Evolutionary conservation across 192 early-diverging fungal species (phyloP), one percentile per base, ranked within the genome.

Genomic region (Oehlia diaphana): DNA sequence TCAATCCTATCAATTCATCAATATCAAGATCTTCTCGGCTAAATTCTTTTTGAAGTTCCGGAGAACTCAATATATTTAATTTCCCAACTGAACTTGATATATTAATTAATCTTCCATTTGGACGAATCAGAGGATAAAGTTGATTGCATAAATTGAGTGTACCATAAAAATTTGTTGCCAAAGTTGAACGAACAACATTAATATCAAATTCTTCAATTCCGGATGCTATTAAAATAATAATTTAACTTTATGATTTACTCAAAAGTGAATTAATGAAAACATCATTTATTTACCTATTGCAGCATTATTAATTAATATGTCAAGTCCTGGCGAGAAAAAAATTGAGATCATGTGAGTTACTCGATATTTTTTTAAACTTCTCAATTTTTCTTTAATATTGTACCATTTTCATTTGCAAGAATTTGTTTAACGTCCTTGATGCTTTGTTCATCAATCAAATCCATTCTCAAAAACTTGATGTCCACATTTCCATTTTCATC

Each of bases 81-180:
- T 10, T 0, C 44, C 76, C 76, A 39, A 19, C 42, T 10, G 0
- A 0, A 50, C 76, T 77, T 50, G 76, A 64, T 10, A 77, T 10
- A 44, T 77, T 77, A n/a, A 77, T 26, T 21, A 77, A 13, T 47
- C 76, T 63, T 13, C 63, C 76, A 33, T 67, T 64, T 16, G 62
- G 63, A 13, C 65, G 62, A 28, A 77, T 44, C 23, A 77, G 12
- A 23, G 76, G 76, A 16, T n/a, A 44, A 12, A 77, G 47, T 12
- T 77, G 35, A 50, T 77, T 67, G n/a, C 10, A 44, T 66, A 77
- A 1, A 13, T 77, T 63, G 31, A 77, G 61, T 13, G 76, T 77
- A 66, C 76, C 76, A 37, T 77, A 77, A 63, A 77, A 77, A 67
- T 77, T 77, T 13, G 76, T 77, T 16, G 42, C 76, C 3, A 77